phyloP scores from a whole-genome alignment of 192 early-diverging fungal genomes.

The Backusella morwellensis region DNA sequence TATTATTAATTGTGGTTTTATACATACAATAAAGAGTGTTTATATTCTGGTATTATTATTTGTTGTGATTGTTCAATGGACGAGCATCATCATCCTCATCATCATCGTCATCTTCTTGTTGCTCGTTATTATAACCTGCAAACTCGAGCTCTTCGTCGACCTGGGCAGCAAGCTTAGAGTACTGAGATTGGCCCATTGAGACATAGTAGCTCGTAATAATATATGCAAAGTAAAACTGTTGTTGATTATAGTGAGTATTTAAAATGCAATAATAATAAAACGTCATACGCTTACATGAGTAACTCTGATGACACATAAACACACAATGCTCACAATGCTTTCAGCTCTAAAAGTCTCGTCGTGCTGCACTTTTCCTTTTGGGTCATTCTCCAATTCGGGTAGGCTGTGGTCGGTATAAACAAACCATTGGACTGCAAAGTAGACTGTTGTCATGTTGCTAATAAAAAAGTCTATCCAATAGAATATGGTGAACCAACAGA shows the following conservation, averaged over 20 bases:
- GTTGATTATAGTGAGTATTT: neutral
- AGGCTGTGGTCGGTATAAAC: slow-evolving; percentile 35
- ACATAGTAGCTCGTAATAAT: slow-evolving; percentile 16
- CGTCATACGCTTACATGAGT: slow-evolving; percentile 22
- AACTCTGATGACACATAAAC: slow-evolving; percentile 22
- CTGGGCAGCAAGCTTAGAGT: slow-evolving; percentile 4
- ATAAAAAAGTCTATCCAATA: slow-evolving; percentile 38
- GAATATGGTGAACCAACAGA: slow-evolving; percentile 26
- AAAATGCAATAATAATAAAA: neutral
- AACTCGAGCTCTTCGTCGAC: slow-evolving; percentile 9
- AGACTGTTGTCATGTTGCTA: slow-evolving; percentile 20
- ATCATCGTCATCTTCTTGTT: neutral
- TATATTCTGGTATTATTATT: neutral
- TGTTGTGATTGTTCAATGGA: neutral
- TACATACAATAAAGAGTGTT: neutral
- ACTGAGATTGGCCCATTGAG: slow-evolving; percentile 3
- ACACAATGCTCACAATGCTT: slow-evolving; percentile 29
- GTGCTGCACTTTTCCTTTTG: slow-evolving; percentile 15
- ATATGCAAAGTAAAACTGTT: slow-evolving; percentile 27
- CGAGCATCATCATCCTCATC: neutral
- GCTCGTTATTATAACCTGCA: neutral
- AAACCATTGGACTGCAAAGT: slow-evolving; percentile 35
- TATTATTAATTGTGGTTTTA: neutral
- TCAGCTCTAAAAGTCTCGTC: slow-evolving; percentile 27
- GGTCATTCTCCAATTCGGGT: slow-evolving; percentile 17